These are phyloP conservation scores for Trebouxia gelatinosa DNA, from an alignment of 163 green algal genomes.

Conservation along the genomic window DNA sequence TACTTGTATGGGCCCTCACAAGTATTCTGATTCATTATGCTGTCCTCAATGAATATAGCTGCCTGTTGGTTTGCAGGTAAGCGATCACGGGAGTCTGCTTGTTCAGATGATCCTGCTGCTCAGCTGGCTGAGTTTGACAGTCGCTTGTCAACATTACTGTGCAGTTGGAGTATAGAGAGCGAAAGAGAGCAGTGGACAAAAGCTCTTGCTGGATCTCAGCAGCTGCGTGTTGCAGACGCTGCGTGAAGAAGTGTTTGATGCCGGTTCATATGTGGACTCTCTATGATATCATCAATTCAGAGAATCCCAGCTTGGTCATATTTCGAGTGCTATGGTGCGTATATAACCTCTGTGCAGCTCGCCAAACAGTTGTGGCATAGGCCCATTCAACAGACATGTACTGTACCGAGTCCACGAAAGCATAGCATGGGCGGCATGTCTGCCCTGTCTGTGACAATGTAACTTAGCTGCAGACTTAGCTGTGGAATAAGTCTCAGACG, in stretches of 20 bases:
- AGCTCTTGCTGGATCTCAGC: background rate
- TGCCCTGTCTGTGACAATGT: too few relatives aligned
- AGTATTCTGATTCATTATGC: background rate
- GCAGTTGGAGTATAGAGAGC: constrained; percentile 9
- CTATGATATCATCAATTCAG: background rate
- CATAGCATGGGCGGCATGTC: too few relatives aligned
- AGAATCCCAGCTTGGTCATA: background rate
- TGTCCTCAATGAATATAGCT: background rate
- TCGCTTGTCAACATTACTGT: background rate
- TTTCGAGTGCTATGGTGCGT: background rate
- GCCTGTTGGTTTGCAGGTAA: background rate
- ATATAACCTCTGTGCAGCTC: background rate
- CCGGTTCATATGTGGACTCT: too few relatives aligned
- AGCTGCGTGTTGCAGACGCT: too few relatives aligned
- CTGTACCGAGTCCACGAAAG: too few relatives aligned
- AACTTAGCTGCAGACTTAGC: too few relatives aligned
- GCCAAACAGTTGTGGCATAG: too few relatives aligned
- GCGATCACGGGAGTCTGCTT: background rate
- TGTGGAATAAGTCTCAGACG: too few relatives aligned
- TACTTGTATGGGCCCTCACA: background rate
- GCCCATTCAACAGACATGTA: too few relatives aligned
- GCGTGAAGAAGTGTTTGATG: too few relatives aligned
- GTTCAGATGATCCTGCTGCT: background rate
- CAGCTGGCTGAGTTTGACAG: constrained; percentile 15
- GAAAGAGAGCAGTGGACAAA: constrained; percentile 12